phyloP scores from a whole-genome alignment of 1,139 yeast species.

The Zygosaccharomyces pseudobailii region DNA sequence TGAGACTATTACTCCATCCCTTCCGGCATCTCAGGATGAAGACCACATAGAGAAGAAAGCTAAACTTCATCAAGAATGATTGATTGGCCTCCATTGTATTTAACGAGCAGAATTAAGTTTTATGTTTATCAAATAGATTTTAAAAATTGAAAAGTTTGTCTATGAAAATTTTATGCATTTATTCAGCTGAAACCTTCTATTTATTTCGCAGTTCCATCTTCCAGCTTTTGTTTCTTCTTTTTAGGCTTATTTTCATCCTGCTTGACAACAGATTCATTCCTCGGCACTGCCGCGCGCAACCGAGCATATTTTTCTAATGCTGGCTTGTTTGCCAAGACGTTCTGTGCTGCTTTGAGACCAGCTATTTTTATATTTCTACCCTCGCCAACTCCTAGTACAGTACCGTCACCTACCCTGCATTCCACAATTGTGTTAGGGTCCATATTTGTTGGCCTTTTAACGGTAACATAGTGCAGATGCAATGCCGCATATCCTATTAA shows the following conservation, averaged over 20 bases:
- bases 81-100: background rate
- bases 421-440: conserved; percentile 51
- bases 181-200: background rate
- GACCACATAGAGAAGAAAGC: conserved; percentile 10
- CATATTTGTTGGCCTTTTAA: conserved; percentile 50
- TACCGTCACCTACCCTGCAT: conserved; percentile 60
- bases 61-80: conserved; percentile 7
- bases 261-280: conserved; percentile 40
- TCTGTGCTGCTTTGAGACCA: conserved; percentile 66
- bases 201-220: background rate
- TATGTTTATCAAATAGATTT: background rate
- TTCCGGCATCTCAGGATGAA: background rate
- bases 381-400: conserved; percentile 57
- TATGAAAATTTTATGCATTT: background rate
- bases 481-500: conserved; percentile 70
- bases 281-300: conserved; percentile 58
- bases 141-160: background rate
- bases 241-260: conserved; percentile 9
- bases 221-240: conserved; percentile 3
- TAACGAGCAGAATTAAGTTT: background rate
- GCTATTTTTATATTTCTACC: conserved; percentile 64
- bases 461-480: conserved; percentile 60
- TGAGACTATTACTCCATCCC: conserved; percentile 2
- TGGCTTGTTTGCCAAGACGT: conserved; percentile 55
- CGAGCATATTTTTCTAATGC: conserved; percentile 61